Percentiles rank a stretch among this genome's conserved stretches.
Conservation (phyloP, 306 rosid species). For the Malus sieversii region DNA sequence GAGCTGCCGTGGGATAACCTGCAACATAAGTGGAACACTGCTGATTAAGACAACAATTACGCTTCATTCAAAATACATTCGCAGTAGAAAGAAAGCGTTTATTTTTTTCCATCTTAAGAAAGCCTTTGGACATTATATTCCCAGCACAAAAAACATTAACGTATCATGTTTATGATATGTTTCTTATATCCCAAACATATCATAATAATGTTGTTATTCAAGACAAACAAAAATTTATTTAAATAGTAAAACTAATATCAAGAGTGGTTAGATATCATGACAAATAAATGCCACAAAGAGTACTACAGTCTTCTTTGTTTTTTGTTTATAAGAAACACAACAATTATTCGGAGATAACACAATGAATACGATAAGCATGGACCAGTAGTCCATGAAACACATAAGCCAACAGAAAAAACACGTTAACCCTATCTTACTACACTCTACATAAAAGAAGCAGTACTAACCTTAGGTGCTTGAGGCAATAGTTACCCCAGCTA, state of each 20-base stretch:
- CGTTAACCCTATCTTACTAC: not conserved
- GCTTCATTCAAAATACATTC: not conserved
- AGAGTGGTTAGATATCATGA: not conserved
- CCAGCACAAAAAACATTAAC: not conserved
- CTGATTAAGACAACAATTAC: conserved; percentile 5
- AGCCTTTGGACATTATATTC: not conserved
- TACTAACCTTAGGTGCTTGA: not conserved
- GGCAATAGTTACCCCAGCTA: not conserved
- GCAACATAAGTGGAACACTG: conserved; percentile 16
- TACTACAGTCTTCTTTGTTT: not conserved
- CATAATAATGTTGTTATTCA: no score
- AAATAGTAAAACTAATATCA: no score
- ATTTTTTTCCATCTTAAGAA: not conserved
- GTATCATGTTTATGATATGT: not conserved
- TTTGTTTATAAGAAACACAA: not conserved
- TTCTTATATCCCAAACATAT: not conserved
- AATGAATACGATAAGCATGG: not conserved
- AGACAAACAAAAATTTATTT: no score
- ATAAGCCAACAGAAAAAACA: not conserved
- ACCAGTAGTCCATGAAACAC: not conserved
- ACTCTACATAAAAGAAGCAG: not conserved
- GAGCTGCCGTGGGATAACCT: conserved; percentile 95
- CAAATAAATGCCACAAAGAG: not conserved
- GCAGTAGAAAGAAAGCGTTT: not conserved
- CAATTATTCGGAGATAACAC: not conserved